These are phyloP conservation scores for Elsinoe batatas DNA, from an alignment of 2,329 filamentous ascomycete species.

Conservation along the genomic window DNA sequence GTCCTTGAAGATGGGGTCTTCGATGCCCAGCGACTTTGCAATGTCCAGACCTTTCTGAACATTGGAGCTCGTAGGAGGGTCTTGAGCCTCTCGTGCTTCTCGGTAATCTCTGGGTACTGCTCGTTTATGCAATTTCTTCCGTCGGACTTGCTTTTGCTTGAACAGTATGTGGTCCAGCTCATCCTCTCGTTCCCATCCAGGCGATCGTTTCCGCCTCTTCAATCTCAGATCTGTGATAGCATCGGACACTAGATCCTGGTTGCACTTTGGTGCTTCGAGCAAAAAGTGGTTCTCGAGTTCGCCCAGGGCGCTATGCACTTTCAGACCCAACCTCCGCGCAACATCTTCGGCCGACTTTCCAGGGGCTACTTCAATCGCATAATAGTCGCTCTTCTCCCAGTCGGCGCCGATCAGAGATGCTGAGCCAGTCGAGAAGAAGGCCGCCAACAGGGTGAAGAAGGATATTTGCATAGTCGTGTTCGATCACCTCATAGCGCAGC, in stretches of 20 bases:
- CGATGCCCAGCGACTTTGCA: conserved; percentile 59
- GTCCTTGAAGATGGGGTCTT: conserved; percentile 81
- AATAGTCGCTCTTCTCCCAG: conserved; percentile 79
- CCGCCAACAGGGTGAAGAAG: conserved; percentile 4
- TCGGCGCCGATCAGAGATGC: conserved; percentile 19
- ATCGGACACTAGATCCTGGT: conserved; percentile 44
- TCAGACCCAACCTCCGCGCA: conserved; percentile 61
- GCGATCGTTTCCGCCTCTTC: conserved; percentile 52
- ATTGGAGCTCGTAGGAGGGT: conserved; percentile 32
- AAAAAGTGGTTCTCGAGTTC: conserved; percentile 73
- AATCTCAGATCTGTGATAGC: conserved; percentile 44
- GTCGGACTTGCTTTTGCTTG: conserved; percentile 65
- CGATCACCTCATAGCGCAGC: neutral
- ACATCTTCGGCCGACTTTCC: conserved; percentile 57
- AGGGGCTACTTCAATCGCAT: conserved; percentile 73
- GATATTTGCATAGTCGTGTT: neutral
- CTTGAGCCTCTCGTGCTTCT: conserved; percentile 12
- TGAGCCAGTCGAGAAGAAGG: conserved; percentile 1
- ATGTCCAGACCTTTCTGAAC: conserved; percentile 51
- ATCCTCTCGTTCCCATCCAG: conserved; percentile 37
- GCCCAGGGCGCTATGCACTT: conserved; percentile 71
- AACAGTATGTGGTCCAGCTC: conserved; percentile 65
- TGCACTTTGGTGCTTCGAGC: conserved; percentile 58
- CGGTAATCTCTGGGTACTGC: conserved; percentile 23
- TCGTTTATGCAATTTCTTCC: conserved; percentile 53